These are phyloP conservation scores for Quercus parvula DNA, from an alignment of 306 rosid genomes.

Conservation along the genomic window DNA sequence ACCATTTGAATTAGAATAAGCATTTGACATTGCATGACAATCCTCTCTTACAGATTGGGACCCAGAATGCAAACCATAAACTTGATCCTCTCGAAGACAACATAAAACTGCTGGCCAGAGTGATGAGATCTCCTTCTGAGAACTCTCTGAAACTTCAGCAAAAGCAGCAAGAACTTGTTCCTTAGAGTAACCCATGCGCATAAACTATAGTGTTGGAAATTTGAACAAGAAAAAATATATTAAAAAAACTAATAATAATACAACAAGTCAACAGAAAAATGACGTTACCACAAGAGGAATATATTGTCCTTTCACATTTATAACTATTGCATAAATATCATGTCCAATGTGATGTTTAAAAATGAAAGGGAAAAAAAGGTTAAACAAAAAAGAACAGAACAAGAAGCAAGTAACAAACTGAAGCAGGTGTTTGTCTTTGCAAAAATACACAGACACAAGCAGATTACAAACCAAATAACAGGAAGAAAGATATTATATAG, in stretches of 20 bases:
- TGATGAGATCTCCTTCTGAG: conserved; percentile 53
- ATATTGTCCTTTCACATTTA: background rate
- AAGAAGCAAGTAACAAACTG: background rate
- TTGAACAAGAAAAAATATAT: background rate
- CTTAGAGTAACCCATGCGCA: conserved; percentile 75
- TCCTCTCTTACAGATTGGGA: conserved; percentile 30
- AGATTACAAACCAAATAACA: background rate
- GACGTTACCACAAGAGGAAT: conserved; percentile 3
- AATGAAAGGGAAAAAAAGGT: background rate
- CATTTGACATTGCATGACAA: conserved; percentile 7
- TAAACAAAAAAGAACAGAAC: background rate
- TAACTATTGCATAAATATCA: background rate
- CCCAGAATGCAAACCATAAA: conserved; percentile 53
- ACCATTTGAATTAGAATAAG: conserved; percentile 31
- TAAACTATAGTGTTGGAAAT: conserved; percentile 44
- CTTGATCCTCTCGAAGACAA: conserved; percentile 64
- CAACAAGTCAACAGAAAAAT: conserved; percentile 3
- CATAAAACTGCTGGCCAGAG: conserved; percentile 87
- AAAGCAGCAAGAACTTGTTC: conserved; percentile 61
- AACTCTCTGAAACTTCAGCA: conserved; percentile 50
- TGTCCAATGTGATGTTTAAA: background rate
- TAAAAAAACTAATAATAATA: conserved; percentile 2
- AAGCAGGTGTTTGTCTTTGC: background rate
- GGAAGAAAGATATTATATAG: background rate
- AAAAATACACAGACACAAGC: background rate